Evolutionary conservation across 2,329 filamentous ascomycete genomes (phyloP).

Genomic region (Phoma herbarum): DNA sequence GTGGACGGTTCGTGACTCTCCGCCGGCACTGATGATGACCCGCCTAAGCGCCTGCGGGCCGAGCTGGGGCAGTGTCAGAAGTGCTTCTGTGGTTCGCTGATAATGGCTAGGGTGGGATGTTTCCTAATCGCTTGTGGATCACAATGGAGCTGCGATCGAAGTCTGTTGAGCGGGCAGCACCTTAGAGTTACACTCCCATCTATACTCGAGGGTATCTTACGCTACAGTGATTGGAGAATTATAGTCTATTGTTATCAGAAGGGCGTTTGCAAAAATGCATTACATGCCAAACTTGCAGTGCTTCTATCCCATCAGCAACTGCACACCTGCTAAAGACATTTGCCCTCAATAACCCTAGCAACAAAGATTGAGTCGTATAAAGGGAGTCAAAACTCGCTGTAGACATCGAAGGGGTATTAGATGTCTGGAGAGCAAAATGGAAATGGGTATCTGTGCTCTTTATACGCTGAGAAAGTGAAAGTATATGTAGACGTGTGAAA

Average conservation of each 20-base stretch:
- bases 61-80: slow-evolving; percentile 3
- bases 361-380: slow-evolving; percentile 16
- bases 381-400: slow-evolving; percentile 10
- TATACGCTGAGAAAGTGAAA: slow-evolving; percentile 32
- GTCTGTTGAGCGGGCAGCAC: neutral
- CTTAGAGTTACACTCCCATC: neutral
- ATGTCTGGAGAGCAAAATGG: slow-evolving; percentile 29
- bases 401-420: slow-evolving; percentile 37
- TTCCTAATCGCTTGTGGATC: neutral
- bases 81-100: neutral
- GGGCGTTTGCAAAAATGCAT: slow-evolving; percentile 13
- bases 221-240: neutral
- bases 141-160: neutral
- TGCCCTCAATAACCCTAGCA: slow-evolving; percentile 21
- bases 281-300: slow-evolving; percentile 2
- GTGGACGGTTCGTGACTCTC: neutral
- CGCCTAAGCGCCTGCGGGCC: neutral
- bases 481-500: slow-evolving; percentile 20
- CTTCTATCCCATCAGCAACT: neutral
- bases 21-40: slow-evolving; percentile 6
- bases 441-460: slow-evolving; percentile 40
- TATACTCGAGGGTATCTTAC: too few species aligned
- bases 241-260: slow-evolving; percentile 4
- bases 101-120: neutral
- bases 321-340: slow-evolving; percentile 7